Evolutionary conservation across 179 eudicot species (phyloP), one percentile per base, ranked within the genome.

Genomic region (Silene noctiflora): DNA sequence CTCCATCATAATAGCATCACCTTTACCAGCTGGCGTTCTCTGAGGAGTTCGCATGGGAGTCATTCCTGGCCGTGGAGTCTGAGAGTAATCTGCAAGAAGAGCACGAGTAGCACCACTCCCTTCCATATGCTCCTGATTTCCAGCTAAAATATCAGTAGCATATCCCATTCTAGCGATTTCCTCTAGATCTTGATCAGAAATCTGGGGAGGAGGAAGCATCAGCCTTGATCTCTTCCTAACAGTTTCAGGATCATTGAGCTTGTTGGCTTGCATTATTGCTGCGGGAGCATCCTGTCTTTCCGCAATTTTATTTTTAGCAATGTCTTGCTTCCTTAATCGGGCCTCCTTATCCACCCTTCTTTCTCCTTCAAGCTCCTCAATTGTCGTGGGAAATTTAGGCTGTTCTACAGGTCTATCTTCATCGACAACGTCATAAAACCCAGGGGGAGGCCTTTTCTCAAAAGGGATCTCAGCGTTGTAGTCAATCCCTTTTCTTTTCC

Each of bases 1-100:
- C 80, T 95, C 99, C 99, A 95, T 95, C 99, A 95, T 91, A 20
- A 95, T 89, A 64, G 99, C 96, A 85, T 95, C 99, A 71, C 93
- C 97, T 77, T 91, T 91, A 31, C 95, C 97, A 67, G 94, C 88
- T 77, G 98, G 99, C 17, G 99, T 95, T 88, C 99, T 89, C 77
- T 93, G 99, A 72, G 99, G 97, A 72, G 99, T 95, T 27, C 97
- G 87, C 77, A 90, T 67, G 13, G 99, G 98, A 62, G 99, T 95
- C 92, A 89, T 87, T 77, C 97, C 99, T 22, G 83, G 94, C 21
- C 89, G 84, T n/a, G 99, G 99, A 33, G 98, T 95, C 83, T 95
- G 98, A 6, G 92, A 85, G 84, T 95, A 93, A 81, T 87, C 89
- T 71, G 92, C 96, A 24, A 95, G 88, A 81, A 95, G 97, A 75